Base-by-base conservation (phyloP, 2,329 filamentous ascomycete species). In the Didymella pomorum region DNA sequence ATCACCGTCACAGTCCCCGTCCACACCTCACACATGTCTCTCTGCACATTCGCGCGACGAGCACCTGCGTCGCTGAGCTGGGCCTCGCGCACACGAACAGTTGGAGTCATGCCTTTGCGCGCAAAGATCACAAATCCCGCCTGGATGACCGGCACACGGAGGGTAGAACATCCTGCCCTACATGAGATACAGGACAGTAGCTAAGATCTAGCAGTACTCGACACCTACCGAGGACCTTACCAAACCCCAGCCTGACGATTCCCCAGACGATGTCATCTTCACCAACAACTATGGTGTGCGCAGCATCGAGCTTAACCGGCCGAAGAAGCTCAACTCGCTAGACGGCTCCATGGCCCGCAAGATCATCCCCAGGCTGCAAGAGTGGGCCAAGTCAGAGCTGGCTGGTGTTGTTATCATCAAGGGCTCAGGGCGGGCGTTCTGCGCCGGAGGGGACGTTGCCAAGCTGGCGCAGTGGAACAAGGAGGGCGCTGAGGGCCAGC, bases 331-430 rank as follows among this genome's bases (percentile, higher is more conserved):
- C 76, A 98, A 99, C 80, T 90, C 94, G 25, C 87, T 99, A 67
- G 93, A 96, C 77, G 91, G 84, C 51, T 97, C 93, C 57, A 99
- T 99, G 96, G 91, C 90, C 63, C 87, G 91, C 71, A 98, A 99
- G 81, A 98, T 99, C 69, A 82, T 93, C 45, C 93, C 94, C 21
- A 87, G 95, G 56, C 78, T 99, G 73, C 83, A 91, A 72, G 94
- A 98, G 82, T 99, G 93, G 93, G 87, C 91, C 72, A 95, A 96
- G 79, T 98, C 94, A 26, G 89, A 97, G 73, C 84, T 99, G 80
- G 93, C 95, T 55, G 97, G 96, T 77, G 87, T 98, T 7, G 81
- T 99, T 56, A 86, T 99, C 66, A 89, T 99, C 77, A 97, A 97
- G 79, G 95, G 95, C 62, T 87, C 90, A 23, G 96, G 95, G 16